Base-by-base conservation (phyloP, 192 early-diverging fungal genomes). In the Thamnidium elegans region DNA sequence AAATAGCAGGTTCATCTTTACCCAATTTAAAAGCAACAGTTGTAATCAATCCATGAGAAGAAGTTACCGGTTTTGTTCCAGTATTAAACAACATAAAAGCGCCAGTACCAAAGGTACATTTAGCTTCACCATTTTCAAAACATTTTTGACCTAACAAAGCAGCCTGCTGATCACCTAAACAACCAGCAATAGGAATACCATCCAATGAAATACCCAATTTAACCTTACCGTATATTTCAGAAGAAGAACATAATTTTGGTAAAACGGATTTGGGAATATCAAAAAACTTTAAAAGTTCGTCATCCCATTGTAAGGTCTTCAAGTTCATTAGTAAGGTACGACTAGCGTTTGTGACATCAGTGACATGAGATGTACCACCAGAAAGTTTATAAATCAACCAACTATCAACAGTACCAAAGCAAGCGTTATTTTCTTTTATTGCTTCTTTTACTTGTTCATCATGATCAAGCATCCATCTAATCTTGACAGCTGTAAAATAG, bases 71-170 rank as follows among this genome's bases (percentile, higher is more conserved):
- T 42, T 85, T 74, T 7, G 72, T 60, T 36, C 95, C 95, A n/a
- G 95, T 97, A 82, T 97, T 95, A 79, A 91, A 94, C 53, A 97
- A 77, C 90, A 95, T 92, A 72, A 97, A 97, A 67, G 90, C 92
- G 13, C 94, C 95, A 20, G 95, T 97, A 47, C 95, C 94, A 82
- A 93, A 95, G 7, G 95, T 97, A 78, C 94, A 95, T 83, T 97
- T 97, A 60, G 88, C 87, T 70, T 92, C 87, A 8, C 95, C 95
- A 2, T 62, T 62, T 47, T 85, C 68, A 72, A 93, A 92, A 75
- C 95, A 97, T 59, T 86, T 86, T 71, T 97, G 95, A 19, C 95
- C 95, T 23, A 97, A 90, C 36, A 94, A 79, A 20, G 95, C 95
- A 1, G 94, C 92, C 71, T 97, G 95, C 74, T 97, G 95, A 73